These are phyloP conservation scores for Paecilomyces sp. DNA, from an alignment of 2,329 filamentous ascomycete species.

Conservation along the genomic window DNA sequence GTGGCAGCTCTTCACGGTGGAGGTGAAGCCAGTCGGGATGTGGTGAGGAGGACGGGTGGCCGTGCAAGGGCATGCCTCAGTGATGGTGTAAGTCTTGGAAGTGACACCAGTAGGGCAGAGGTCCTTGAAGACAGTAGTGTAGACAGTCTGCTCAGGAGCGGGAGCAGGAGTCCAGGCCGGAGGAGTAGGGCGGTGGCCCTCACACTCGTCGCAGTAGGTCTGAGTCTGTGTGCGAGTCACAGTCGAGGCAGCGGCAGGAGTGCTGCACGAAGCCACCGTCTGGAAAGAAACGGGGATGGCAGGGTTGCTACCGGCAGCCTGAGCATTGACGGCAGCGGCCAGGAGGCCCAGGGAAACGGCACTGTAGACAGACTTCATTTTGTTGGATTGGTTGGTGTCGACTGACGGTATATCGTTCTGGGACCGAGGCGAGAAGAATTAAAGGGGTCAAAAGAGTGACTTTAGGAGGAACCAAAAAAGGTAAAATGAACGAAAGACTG, in stretches of 20 bases:
- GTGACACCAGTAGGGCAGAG: conserved; percentile 2
- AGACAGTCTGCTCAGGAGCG: background rate
- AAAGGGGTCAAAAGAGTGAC: conserved; percentile 5
- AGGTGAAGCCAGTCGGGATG: conserved; percentile 11
- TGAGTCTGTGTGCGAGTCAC: background rate
- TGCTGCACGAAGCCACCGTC: background rate
- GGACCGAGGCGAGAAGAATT: background rate
- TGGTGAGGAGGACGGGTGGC: conserved; percentile 5
- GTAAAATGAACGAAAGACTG: background rate
- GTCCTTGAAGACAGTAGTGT: background rate
- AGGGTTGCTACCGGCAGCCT: conserved; percentile 9
- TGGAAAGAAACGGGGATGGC: background rate
- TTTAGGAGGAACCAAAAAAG: background rate
- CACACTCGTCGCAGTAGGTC: background rate
- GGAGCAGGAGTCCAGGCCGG: background rate
- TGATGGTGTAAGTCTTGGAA: conserved; percentile 23
- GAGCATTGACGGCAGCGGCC: conserved; percentile 21
- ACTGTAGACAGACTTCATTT: conserved; percentile 29
- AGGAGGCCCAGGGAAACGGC: conserved; percentile 29
- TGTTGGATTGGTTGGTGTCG: conserved; percentile 4
- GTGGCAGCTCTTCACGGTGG: conserved; percentile 11
- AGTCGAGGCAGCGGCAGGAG: background rate
- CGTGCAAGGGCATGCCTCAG: conserved; percentile 20
- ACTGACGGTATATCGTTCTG: conserved; percentile 5
- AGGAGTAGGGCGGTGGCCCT: background rate